Evolutionary conservation across 2,329 filamentous ascomycete species (phyloP).

Genomic region (Paecilomyces niveus): DNA sequence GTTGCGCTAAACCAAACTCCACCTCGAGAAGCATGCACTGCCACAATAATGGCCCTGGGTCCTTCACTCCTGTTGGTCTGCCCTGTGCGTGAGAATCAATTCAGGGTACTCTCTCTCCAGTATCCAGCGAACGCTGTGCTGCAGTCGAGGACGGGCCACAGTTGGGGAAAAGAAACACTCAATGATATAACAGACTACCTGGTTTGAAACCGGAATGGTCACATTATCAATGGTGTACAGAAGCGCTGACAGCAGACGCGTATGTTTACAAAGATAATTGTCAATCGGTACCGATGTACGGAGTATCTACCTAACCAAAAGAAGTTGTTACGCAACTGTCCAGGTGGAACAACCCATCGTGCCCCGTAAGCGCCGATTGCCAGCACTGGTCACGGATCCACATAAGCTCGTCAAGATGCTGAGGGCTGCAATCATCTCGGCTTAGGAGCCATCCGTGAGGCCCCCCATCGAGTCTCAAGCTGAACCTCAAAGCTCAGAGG

Average conservation of each 20-base stretch:
- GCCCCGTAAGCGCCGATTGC: not conserved
- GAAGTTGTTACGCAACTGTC: not conserved
- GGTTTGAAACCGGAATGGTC: not conserved
- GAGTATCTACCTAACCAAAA: not conserved
- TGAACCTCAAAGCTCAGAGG: not conserved
- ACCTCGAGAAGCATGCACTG: constrained; percentile 22
- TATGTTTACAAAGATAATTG: not conserved
- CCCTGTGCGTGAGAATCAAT: not conserved
- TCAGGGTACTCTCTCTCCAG: not conserved
- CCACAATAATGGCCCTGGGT: constrained; percentile 16
- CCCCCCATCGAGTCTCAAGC: not conserved
- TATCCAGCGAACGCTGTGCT: not conserved
- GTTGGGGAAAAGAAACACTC: not conserved
- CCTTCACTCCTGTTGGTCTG: not conserved
- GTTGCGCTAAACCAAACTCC: constrained; percentile 4
- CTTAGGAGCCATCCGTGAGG: not conserved
- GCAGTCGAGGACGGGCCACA: not conserved
- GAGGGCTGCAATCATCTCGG: not conserved
- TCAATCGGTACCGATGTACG: not conserved
- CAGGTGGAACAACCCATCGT: not conserved
- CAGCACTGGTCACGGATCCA: not conserved
- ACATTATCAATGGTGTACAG: not conserved
- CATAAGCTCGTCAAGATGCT: not conserved
- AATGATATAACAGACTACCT: not conserved
- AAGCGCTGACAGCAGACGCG: not conserved